Evolutionary conservation across 2,329 filamentous ascomycete genomes (phyloP).

Genomic region (Cordyceps sp.): DNA sequence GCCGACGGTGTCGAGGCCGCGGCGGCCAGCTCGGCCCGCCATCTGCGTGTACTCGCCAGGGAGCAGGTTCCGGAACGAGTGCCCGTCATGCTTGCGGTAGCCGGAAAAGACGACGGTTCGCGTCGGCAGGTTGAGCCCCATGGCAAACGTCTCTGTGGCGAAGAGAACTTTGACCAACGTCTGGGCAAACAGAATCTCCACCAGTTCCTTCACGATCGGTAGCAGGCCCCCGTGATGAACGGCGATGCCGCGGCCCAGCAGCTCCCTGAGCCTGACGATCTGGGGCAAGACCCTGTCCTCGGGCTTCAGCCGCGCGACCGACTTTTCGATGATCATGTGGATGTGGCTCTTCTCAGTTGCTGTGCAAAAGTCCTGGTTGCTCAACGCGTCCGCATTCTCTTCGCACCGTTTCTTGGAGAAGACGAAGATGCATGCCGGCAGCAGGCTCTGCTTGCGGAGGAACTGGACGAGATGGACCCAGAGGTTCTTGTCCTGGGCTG

Average conservation of each 20-base stretch:
- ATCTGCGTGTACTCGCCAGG: conserved; percentile 98
- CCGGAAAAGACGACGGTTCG: conserved; percentile 95
- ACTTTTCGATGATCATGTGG: conserved; percentile 95
- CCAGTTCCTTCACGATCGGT: conserved; percentile 93
- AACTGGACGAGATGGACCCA: conserved; percentile 95
- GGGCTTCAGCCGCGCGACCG: conserved; percentile 74
- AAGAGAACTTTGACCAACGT: conserved; percentile 94
- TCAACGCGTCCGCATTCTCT: conserved; percentile 88
- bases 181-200: conserved; percentile 90
- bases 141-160: conserved; percentile 95
- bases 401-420: conserved; percentile 98
- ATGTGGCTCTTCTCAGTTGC: conserved; percentile 90
- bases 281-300: conserved; percentile 87
- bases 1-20: conserved; percentile 83
- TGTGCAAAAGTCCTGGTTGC: conserved; percentile 89
- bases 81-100: conserved; percentile 89
- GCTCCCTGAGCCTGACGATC: conserved; percentile 71
- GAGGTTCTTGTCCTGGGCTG: conserved; percentile 85
- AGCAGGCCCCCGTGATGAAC: conserved; percentile 91
- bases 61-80: conserved; percentile 75
- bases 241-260: conserved; percentile 76
- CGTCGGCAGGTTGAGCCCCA: conserved; percentile 92
- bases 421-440: conserved; percentile 93
- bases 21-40: conserved; percentile 84
- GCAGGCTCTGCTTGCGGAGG: conserved; percentile 68